A percentile compares a stretch with the other conserved stretches of the same genome.
These are phyloP conservation scores for Arthrobotrys entomopaga DNA, from an alignment of 2,329 filamentous ascomycete species.

Conservation along the genomic window DNA sequence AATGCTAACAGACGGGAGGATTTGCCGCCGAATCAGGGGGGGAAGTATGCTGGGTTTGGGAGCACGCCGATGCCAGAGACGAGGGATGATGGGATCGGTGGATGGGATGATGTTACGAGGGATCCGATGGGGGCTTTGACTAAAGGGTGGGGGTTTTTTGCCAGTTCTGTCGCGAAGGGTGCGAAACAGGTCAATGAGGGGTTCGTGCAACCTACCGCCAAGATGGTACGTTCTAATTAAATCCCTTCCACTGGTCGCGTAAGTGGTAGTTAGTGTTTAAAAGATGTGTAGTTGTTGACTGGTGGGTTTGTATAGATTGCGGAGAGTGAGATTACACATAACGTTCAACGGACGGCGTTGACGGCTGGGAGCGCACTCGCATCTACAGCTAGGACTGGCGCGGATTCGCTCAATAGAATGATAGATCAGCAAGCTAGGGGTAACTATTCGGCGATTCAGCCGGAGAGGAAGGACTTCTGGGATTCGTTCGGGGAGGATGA, in stretches of 20 bases:
- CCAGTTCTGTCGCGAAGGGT: slow-evolving; percentile 85
- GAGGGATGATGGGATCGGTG: slow-evolving; percentile 62
- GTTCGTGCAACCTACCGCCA: slow-evolving; percentile 91
- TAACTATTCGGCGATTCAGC: slow-evolving; percentile 65
- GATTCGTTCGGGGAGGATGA: slow-evolving; percentile 81
- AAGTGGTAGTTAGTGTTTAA: not conserved
- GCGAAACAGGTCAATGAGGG: slow-evolving; percentile 90
- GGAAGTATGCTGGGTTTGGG: slow-evolving; percentile 91
- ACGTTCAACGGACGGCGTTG: slow-evolving; percentile 64
- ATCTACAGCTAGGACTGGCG: slow-evolving; percentile 63
- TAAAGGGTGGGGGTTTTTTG: slow-evolving; percentile 95
- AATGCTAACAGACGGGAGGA: slow-evolving; percentile 80
- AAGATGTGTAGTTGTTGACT: too few species aligned
- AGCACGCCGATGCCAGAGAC: slow-evolving; percentile 70
- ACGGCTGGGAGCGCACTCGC: slow-evolving; percentile 38
- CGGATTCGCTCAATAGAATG: slow-evolving; percentile 72
- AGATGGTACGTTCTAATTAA: slow-evolving; percentile 71
- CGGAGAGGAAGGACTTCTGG: slow-evolving; percentile 85
- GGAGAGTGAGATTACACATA: slow-evolving; percentile 79
- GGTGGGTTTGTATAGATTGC: slow-evolving; percentile 69
- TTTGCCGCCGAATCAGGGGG: slow-evolving; percentile 86
- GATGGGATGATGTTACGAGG: slow-evolving; percentile 84
- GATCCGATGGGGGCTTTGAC: slow-evolving; percentile 88
- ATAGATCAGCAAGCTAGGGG: slow-evolving; percentile 68
- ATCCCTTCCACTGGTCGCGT: not conserved